Evolutionary conservation across 768 basidiomycete genomes (phyloP), one percentile per base, ranked within the genome.

Genomic region (Kwoniella pini): DNA sequence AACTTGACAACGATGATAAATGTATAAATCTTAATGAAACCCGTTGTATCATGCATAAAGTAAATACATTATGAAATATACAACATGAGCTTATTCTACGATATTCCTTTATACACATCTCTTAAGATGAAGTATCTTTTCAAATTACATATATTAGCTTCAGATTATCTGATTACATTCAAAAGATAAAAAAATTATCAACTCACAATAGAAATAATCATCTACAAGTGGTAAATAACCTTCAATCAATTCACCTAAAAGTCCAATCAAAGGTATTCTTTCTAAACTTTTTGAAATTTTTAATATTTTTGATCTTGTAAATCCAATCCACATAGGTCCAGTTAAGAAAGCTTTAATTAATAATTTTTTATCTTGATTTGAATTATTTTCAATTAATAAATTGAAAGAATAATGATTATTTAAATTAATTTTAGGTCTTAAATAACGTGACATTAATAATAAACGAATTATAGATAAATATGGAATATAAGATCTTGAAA

Each of bases 291-390:
- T 64, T n/a, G 73, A 57, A 26, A 71, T 17, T 7, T 72, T 44
- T 56, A 71, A 61, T 21, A 75, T 49, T 57, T 75, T 78, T 28
- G 68, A 67, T 45, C 75, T 30, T 13, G 75, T 78, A 58, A 64
- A 78, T 21, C 69, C 69, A 22, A 74, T 52, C 93, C 93, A 96
- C 52, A 94, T 85, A 19, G 88, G 85, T 19, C 91, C 92, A 40
- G 90, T 86, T 62, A 95, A 79, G 43, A 94, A 83, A 73, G 92
- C 91, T 13, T 52, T 52, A 87, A 88, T 90, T 10, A 88, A 72
- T 63, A 95, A 83, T 67, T 90, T 88, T 53, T 86, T 83, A 77
- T 96, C 93, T 67, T 91, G 82, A 54, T 84, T 83, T 13, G 90
- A 88, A 69, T 94, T 89, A 72, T 94, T 91, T 13, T 73, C 56